phyloP scores from a whole-genome alignment of 257 asterid species.

The Plantago major region DNA sequence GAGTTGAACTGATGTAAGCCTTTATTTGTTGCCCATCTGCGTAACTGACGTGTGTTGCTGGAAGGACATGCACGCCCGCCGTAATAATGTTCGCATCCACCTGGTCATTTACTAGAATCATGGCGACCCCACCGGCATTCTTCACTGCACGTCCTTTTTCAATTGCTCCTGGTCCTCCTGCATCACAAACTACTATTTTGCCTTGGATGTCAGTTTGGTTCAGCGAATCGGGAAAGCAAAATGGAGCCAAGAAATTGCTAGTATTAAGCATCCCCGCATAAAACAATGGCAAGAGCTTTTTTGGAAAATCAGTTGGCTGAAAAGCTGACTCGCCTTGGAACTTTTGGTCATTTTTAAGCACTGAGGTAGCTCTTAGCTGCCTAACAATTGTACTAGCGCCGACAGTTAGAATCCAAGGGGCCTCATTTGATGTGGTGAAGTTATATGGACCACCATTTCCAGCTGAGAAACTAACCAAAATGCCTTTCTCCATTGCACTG shows the following conservation, averaged over 20 bases:
- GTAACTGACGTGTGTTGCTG: conserved; percentile 14
- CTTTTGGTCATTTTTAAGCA: conserved; percentile 16
- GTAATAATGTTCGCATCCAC: neutral
- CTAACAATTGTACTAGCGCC: conserved; percentile 34
- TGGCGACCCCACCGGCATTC: conserved; percentile 22
- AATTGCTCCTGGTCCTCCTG: neutral
- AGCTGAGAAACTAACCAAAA: conserved; percentile 26
- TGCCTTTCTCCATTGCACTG: conserved; percentile 24
- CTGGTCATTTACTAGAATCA: conserved; percentile 15
- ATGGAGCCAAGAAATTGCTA: neutral
- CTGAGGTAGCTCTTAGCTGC: conserved; percentile 14
- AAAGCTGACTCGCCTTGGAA: conserved; percentile 16
- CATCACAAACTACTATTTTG: conserved; percentile 28
- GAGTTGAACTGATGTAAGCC: conserved; percentile 15
- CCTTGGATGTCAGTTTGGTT: conserved; percentile 17
- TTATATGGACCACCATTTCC: conserved; percentile 23
- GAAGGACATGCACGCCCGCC: conserved; percentile 17
- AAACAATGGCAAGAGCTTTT: conserved; percentile 15
- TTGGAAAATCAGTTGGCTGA: neutral
- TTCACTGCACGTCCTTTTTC: conserved; percentile 13
- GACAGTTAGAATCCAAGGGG: conserved; percentile 36
- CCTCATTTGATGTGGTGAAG: conserved; percentile 4
- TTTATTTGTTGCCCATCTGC: conserved; percentile 14
- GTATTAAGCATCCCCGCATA: conserved; percentile 9
- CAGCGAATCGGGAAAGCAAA: conserved; percentile 4